Percentiles rank a stretch among this genome's conserved stretches.
phyloP scores from a whole-genome alignment of 192 early-diverging fungal species.

The Coemansia sp. region DNA sequence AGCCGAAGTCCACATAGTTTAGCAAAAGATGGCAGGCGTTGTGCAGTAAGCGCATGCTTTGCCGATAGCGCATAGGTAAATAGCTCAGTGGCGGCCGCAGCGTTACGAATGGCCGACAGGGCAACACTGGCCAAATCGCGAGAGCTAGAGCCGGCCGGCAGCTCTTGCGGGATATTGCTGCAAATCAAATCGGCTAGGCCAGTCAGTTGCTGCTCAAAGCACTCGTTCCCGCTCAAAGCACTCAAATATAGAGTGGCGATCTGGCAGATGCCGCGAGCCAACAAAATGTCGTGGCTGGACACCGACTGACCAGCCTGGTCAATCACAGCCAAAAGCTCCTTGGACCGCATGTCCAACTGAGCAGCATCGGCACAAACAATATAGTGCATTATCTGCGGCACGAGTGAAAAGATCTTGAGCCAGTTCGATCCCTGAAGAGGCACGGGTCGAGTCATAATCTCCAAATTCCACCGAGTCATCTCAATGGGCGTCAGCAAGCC shows the following conservation, averaged over 20 bases:
- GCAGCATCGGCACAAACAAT: constrained; percentile 23
- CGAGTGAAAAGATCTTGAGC: constrained; percentile 24
- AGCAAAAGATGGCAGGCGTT: constrained; percentile 19
- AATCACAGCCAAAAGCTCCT: constrained; percentile 4
- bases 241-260: constrained; percentile 15
- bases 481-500: constrained; percentile 23
- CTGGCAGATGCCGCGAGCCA: constrained; percentile 23
- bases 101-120: constrained; percentile 7
- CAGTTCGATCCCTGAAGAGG: constrained; percentile 25
- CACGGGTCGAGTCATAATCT: constrained; percentile 29
- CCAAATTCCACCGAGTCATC: constrained; percentile 32
- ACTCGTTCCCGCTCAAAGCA: constrained; percentile 1
- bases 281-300: constrained; percentile 11
- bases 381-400: constrained; percentile 44
- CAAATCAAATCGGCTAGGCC: constrained; percentile 10
- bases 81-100: constrained; percentile 23
- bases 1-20: constrained; percentile 12
- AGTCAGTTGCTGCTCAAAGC: constrained; percentile 17
- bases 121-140: constrained; percentile 5
- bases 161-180: constrained; percentile 3
- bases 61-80: constrained; percentile 25
- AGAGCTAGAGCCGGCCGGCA: background rate
- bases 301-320: constrained; percentile 6
- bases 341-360: constrained; percentile 3
- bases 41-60: constrained; percentile 14